phyloP scores from a whole-genome alignment of 345 rosid species.

The Streptanthus diversifolius region DNA sequence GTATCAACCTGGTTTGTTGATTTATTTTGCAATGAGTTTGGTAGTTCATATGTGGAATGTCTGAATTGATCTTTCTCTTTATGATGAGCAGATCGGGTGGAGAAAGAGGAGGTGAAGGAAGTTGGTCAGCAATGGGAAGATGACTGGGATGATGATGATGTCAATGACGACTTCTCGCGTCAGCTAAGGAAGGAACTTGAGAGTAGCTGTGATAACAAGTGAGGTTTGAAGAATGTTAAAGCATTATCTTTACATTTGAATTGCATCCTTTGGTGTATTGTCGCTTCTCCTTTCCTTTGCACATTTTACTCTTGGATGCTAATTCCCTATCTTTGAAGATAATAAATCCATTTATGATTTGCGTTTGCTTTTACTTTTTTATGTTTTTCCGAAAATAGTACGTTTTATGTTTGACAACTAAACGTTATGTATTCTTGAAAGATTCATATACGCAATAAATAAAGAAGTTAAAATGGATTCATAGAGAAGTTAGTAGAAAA shows the following conservation, averaged over 20 bases:
- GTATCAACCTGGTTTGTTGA: not conserved
- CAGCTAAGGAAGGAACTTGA: slow-evolving; percentile 87
- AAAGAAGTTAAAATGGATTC: not conserved
- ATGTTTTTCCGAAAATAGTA: not conserved
- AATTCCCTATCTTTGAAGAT: not conserved
- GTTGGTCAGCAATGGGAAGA: slow-evolving; percentile 91
- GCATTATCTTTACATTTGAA: not conserved
- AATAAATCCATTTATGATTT: not conserved
- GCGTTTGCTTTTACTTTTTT: not conserved
- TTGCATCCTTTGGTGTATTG: not conserved
- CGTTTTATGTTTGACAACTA: not conserved
- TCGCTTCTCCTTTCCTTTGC: not conserved
- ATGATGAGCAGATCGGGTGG: slow-evolving; percentile 59
- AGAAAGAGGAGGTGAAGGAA: slow-evolving; percentile 71
- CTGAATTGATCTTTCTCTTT: not conserved
- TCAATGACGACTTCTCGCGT: slow-evolving; percentile 80
- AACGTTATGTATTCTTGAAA: not conserved
- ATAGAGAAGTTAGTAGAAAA: not conserved
- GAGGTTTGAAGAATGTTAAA: not conserved
- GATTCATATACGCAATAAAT: not conserved
- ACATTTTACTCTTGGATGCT: not conserved
- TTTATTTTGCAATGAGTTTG: not conserved
- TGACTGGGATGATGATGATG: slow-evolving; percentile 96
- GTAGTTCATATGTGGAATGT: too few species aligned
- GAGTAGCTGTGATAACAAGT: slow-evolving; percentile 48